These are phyloP conservation scores for Malus hybrid DNA, from an alignment of 331 rosid species.

Conservation along the genomic window DNA sequence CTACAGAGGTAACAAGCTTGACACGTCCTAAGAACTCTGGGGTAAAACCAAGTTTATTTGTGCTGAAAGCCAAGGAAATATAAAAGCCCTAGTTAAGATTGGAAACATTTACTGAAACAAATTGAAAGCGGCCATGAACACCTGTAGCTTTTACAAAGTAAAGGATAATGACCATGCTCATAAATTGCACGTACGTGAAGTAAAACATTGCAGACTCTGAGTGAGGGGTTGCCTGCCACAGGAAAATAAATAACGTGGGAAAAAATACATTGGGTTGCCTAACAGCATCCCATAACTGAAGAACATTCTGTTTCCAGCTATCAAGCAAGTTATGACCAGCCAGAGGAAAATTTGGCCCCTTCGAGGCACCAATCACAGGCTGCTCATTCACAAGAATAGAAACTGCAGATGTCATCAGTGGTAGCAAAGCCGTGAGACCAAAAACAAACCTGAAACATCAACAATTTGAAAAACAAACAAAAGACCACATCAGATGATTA, in stretches of 20 bases:
- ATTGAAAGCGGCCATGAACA: not conserved
- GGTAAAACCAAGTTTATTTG: constrained; percentile 86
- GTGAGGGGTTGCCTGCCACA: constrained; percentile 99
- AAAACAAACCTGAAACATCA: constrained; percentile 76
- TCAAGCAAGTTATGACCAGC: constrained; percentile 39
- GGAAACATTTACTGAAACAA: not conserved
- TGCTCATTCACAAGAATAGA: constrained; percentile 90
- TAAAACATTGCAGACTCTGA: constrained; percentile 97
- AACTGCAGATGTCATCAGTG: constrained; percentile 85
- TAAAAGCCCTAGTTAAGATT: not conserved
- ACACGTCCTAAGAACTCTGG: constrained; percentile 93
- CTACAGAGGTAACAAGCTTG: constrained; percentile 90
- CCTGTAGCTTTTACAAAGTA: not conserved
- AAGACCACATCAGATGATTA: constrained; percentile 3
- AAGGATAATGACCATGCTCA: constrained; percentile 12
- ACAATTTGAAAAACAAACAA: not conserved
- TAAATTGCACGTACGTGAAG: constrained; percentile 59
- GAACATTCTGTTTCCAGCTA: constrained; percentile 59
- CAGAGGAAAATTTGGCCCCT: constrained; percentile 36
- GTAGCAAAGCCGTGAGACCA: constrained; percentile 84
- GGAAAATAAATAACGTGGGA: constrained; percentile 82
- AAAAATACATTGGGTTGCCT: constrained; percentile 69
- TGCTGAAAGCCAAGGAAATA: constrained; percentile 32
- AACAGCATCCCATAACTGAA: constrained; percentile 73
- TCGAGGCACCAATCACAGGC: constrained; percentile 35